Evolutionary conservation across 2,329 filamentous ascomycete species (phyloP).

Genomic region (Hypoxylon rubiginosum): DNA sequence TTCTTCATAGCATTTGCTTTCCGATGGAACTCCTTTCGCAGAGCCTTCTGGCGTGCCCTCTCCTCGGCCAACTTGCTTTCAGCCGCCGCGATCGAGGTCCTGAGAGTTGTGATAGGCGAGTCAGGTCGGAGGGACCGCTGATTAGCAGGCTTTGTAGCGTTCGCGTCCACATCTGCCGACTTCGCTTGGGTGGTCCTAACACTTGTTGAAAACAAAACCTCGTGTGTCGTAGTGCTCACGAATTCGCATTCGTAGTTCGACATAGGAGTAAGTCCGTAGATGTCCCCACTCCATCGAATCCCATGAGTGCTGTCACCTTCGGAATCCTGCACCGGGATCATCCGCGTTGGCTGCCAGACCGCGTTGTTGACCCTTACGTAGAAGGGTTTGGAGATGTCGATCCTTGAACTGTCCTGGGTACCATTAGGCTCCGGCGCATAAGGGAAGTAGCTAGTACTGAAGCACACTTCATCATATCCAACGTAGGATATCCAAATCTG

Average conservation of each 20-base stretch:
- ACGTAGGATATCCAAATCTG: conserved; percentile 87
- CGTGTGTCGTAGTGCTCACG: conserved; percentile 74
- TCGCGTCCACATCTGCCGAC: conserved; percentile 55
- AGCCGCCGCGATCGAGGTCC: conserved; percentile 79
- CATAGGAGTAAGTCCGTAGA: conserved; percentile 76
- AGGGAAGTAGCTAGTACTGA: conserved; percentile 77
- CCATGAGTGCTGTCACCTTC: conserved; percentile 56
- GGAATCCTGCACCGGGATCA: conserved; percentile 64
- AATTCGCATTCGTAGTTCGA: conserved; percentile 86
- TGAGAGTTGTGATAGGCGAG: conserved; percentile 81
- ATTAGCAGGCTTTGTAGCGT: conserved; percentile 55
- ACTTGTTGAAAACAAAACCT: conserved; percentile 78
- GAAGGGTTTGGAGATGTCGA: conserved; percentile 80
- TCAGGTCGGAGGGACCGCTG: conserved; percentile 78
- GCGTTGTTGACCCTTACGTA: conserved; percentile 84
- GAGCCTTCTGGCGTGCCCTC: conserved; percentile 75
- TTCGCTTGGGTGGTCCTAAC: conserved; percentile 74
- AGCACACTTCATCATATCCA: conserved; percentile 81
- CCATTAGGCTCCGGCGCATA: conserved; percentile 56
- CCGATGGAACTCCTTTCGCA: conserved; percentile 81
- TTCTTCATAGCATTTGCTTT: conserved; percentile 76
- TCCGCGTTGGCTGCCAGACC: conserved; percentile 82
- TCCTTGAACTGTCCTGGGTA: conserved; percentile 60
- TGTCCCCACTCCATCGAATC: conserved; percentile 77
- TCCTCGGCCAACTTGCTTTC: conserved; percentile 79